Evolutionary conservation across 208 protist genomes (phyloP).

Genomic region (Crithidia brevicula): DNA sequence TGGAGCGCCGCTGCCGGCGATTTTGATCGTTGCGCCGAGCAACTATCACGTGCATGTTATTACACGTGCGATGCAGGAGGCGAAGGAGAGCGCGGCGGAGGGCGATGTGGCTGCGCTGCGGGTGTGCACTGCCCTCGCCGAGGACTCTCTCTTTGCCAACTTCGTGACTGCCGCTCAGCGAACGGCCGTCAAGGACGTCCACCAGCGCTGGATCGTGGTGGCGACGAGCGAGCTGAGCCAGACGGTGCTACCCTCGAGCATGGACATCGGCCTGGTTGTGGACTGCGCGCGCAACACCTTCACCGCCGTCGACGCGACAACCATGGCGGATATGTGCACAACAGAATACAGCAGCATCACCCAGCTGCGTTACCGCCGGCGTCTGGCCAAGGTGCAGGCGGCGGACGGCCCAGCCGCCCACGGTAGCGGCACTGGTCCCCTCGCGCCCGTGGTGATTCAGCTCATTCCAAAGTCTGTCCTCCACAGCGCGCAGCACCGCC

Average conservation of each 20-base stretch:
- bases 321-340: constrained; percentile 44
- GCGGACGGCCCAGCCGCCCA: not conserved
- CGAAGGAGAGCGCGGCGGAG: not conserved
- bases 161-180: constrained; percentile 38
- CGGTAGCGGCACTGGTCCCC: not conserved
- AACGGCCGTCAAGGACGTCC: constrained; percentile 7
- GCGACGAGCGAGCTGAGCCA: constrained; percentile 66
- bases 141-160: constrained; percentile 17
- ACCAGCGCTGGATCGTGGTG: constrained; percentile 57
- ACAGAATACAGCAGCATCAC: constrained; percentile 65
- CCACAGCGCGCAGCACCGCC: constrained; percentile 75
- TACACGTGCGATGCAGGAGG: constrained; percentile 13
- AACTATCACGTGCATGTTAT: constrained; percentile 33
- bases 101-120: constrained; percentile 1
- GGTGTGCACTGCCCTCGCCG: constrained; percentile 35
- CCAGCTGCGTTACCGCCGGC: constrained; percentile 63
- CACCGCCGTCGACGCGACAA: constrained; percentile 43
- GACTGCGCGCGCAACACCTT: constrained; percentile 77
- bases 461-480: constrained; percentile 84
- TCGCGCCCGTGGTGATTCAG: constrained; percentile 70
- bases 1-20: constrained; percentile 13
- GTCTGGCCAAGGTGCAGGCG: constrained; percentile 40
- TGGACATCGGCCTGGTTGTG: constrained; percentile 74
- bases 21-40: constrained; percentile 40
- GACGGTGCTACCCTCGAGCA: constrained; percentile 59